A percentile compares a stretch with the other conserved stretches of the same genome.
phyloP scores from a whole-genome alignment of 169 alveolate species.

The Plasmodium relictum region DNA sequence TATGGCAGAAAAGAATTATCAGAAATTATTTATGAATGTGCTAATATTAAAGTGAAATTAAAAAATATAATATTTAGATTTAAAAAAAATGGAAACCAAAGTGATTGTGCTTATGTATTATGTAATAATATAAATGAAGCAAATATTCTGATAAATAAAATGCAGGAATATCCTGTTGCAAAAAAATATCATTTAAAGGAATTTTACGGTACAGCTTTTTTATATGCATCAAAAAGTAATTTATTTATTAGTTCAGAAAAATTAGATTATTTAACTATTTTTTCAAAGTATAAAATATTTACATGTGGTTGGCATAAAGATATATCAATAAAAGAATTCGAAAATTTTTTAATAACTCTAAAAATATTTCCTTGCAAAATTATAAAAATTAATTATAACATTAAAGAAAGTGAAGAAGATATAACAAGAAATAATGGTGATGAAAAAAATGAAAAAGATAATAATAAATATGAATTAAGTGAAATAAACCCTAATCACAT shows the following conservation, averaged over 20 bases:
- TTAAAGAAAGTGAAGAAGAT: not conserved
- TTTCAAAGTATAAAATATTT: slow-evolving; percentile 79
- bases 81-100: slow-evolving; percentile 87
- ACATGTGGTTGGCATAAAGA: slow-evolving; percentile 88
- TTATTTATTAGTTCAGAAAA: slow-evolving; percentile 49
- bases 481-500: slow-evolving; percentile 39
- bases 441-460: not conserved
- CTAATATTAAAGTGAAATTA: slow-evolving; percentile 81
- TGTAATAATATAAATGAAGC: slow-evolving; percentile 82
- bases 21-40: slow-evolving; percentile 78
- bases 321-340: slow-evolving; percentile 83
- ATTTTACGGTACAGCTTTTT: slow-evolving; percentile 84
- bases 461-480: not conserved
- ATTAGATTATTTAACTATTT: slow-evolving; percentile 61
- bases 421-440: not conserved
- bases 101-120: slow-evolving; percentile 85
- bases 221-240: slow-evolving; percentile 81
- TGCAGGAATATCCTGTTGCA: slow-evolving; percentile 88
- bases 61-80: slow-evolving; percentile 82
- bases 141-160: slow-evolving; percentile 79
- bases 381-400: slow-evolving; percentile 63
- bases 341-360: slow-evolving; percentile 80
- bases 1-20: slow-evolving; percentile 87
- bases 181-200: slow-evolving; percentile 83
- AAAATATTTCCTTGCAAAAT: slow-evolving; percentile 85